Evolutionary conservation across 495 filamentous ascomycete genomes (phyloP).

Genomic region (Penicillium canariense): DNA sequence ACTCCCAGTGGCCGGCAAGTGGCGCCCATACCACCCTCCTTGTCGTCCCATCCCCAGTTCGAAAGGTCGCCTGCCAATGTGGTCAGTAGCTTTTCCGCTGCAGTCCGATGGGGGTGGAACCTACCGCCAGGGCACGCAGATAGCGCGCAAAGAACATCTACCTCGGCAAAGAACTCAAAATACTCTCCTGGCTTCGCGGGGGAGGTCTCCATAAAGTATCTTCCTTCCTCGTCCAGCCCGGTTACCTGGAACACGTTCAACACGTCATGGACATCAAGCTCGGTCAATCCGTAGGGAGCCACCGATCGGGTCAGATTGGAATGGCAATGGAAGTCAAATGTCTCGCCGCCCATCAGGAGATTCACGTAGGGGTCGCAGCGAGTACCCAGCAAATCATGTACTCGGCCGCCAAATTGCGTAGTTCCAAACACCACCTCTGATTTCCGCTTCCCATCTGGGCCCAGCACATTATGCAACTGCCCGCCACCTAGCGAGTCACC

Average conservation of each 20-base stretch:
- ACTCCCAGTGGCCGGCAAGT: slow-evolving; percentile 72
- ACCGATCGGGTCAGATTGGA: slow-evolving; percentile 75
- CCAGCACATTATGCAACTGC: slow-evolving; percentile 48
- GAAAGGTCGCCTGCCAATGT: slow-evolving; percentile 64
- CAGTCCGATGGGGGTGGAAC: slow-evolving; percentile 10
- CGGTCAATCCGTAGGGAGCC: slow-evolving; percentile 61
- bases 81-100: slow-evolving; percentile 20
- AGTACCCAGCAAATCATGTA: slow-evolving; percentile 76
- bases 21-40: slow-evolving; percentile 64
- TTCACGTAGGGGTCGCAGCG: slow-evolving; percentile 77
- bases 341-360: slow-evolving; percentile 62
- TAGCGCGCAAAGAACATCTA: slow-evolving; percentile 70
- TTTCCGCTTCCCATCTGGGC: slow-evolving; percentile 35
- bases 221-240: slow-evolving; percentile 64
- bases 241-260: slow-evolving; percentile 82
- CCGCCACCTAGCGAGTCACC: slow-evolving; percentile 62
- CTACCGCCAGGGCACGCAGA: slow-evolving; percentile 57
- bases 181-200: slow-evolving; percentile 64
- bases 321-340: slow-evolving; percentile 78
- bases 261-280: slow-evolving; percentile 77
- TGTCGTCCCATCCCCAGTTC: slow-evolving; percentile 71
- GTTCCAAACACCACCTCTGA: slow-evolving; percentile 38
- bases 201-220: slow-evolving; percentile 76
- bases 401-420: slow-evolving; percentile 49
- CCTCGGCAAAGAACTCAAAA: slow-evolving; percentile 77